phyloP scores from a whole-genome alignment of 2,329 filamentous ascomycete species.

The Diaporthe helianthi region DNA sequence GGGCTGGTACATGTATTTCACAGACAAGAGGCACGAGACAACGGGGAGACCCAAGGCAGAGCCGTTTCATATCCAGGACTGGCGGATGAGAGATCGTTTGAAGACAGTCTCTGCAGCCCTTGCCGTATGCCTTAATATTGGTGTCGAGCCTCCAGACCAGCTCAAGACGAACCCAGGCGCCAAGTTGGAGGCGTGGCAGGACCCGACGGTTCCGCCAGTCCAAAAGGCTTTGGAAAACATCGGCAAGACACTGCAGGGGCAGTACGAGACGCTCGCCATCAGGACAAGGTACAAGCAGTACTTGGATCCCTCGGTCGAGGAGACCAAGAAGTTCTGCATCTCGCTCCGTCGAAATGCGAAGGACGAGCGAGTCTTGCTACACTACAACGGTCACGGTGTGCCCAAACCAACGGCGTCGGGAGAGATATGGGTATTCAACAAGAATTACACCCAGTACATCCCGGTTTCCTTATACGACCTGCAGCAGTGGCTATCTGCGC shows the following conservation, averaged over 20 bases:
- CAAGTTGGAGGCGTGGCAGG: slow-evolving; percentile 95
- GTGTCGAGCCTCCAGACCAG: slow-evolving; percentile 95
- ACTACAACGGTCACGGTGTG: slow-evolving; percentile 98
- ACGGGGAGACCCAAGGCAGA: slow-evolving; percentile 83
- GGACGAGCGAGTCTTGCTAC: slow-evolving; percentile 94
- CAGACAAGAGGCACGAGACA: slow-evolving; percentile 95
- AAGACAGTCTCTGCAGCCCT: slow-evolving; percentile 97
- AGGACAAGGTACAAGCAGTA: slow-evolving; percentile 98
- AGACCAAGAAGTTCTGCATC: slow-evolving; percentile 95
- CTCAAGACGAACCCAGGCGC: slow-evolving; percentile 94
- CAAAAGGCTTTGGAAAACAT: slow-evolving; percentile 93
- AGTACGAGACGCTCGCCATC: slow-evolving; percentile 95
- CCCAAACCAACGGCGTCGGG: slow-evolving; percentile 94
- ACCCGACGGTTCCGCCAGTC: slow-evolving; percentile 80
- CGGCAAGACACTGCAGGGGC: slow-evolving; percentile 91
- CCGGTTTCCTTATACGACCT: slow-evolving; percentile 94
- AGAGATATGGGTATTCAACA: slow-evolving; percentile 99
- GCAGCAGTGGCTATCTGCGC: slow-evolving; percentile 93
- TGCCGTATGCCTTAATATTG: slow-evolving; percentile 94
- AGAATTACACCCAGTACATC: slow-evolving; percentile 98
- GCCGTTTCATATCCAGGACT: slow-evolving; percentile 78
- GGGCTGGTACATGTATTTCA: slow-evolving; percentile 99
- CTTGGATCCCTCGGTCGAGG: slow-evolving; percentile 93
- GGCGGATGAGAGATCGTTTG: slow-evolving; percentile 94
- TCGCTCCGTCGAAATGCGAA: slow-evolving; percentile 91